Evolutionary conservation across 1,284 basidiomycete species (phyloP).

Genomic region (Mycosarcoma maydis): DNA sequence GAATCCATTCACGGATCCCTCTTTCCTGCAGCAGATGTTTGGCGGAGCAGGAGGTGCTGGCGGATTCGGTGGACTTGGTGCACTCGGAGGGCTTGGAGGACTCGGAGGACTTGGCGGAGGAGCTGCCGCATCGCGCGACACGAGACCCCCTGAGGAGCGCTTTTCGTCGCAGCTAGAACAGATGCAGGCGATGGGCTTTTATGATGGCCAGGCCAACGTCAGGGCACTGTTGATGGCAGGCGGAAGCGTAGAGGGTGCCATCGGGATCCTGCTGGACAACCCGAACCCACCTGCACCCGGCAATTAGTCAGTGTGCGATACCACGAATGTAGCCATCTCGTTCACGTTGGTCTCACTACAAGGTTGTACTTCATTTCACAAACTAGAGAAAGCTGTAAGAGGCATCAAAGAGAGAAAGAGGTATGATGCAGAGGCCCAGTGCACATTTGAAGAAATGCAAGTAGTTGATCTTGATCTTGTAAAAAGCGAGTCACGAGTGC

Average conservation of each 20-base stretch:
- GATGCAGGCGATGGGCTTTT: conserved; percentile 64
- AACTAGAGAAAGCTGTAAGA: too few species aligned
- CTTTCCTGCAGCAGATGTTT: conserved; percentile 44
- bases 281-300: conserved; percentile 35
- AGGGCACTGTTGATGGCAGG: conserved; percentile 60
- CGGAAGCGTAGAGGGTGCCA: conserved; percentile 60
- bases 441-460: too few species aligned
- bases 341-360: too few species aligned
- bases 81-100: conserved; percentile 28
- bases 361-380: too few species aligned
- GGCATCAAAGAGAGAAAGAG: too few species aligned
- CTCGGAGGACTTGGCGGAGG: conserved; percentile 24
- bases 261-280: conserved; percentile 55
- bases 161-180: conserved; percentile 62
- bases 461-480: too few species aligned
- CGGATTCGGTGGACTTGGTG: conserved; percentile 37
- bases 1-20: conserved; percentile 34
- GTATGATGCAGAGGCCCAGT: too few species aligned
- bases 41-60: conserved; percentile 40
- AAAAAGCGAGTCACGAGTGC: too few species aligned
- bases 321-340: too few species aligned
- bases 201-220: conserved; percentile 60
- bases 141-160: conserved; percentile 61
- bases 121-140: conserved; percentile 35
- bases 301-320: too few species aligned